phyloP scores from a whole-genome alignment of 2,329 filamentous ascomycete species.

The Colletotrichum sp. region DNA sequence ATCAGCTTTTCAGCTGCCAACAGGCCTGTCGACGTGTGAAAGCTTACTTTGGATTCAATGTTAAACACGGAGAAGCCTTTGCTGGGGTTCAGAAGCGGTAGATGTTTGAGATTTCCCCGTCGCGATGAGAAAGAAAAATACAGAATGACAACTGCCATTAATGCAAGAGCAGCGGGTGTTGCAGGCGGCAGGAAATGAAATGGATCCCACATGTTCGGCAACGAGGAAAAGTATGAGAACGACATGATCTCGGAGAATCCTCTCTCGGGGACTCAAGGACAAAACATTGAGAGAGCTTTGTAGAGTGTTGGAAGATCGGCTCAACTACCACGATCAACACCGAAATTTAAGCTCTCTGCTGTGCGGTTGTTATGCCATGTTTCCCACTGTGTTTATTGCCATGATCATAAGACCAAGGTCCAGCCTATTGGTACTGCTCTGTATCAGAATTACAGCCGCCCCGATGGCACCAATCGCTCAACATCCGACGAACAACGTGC shows the following conservation, averaged over 20 bases:
- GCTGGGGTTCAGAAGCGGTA: background rate
- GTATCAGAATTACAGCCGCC: background rate
- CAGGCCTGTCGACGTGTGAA: background rate
- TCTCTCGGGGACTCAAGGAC: background rate
- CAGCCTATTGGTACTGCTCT: accelerated
- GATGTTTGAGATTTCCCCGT: background rate
- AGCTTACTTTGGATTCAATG: background rate
- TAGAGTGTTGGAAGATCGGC: accelerated
- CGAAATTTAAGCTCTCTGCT: background rate
- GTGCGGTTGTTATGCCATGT: too few species aligned
- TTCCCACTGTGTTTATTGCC: background rate
- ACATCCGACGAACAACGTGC: background rate
- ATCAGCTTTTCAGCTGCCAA: background rate
- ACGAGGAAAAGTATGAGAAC: background rate
- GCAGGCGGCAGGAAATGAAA: accelerated
- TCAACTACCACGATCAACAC: background rate
- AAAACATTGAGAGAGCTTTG: background rate
- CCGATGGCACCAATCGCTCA: accelerated
- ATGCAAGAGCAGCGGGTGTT: background rate
- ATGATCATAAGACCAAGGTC: background rate
- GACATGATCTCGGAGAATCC: background rate
- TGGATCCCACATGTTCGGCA: background rate
- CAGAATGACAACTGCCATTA: background rate
- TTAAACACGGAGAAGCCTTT: background rate
- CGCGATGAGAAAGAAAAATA: background rate